Evolutionary conservation across 352 stramenopile species (phyloP).

Genomic region (Paralagenidium karlingii): DNA sequence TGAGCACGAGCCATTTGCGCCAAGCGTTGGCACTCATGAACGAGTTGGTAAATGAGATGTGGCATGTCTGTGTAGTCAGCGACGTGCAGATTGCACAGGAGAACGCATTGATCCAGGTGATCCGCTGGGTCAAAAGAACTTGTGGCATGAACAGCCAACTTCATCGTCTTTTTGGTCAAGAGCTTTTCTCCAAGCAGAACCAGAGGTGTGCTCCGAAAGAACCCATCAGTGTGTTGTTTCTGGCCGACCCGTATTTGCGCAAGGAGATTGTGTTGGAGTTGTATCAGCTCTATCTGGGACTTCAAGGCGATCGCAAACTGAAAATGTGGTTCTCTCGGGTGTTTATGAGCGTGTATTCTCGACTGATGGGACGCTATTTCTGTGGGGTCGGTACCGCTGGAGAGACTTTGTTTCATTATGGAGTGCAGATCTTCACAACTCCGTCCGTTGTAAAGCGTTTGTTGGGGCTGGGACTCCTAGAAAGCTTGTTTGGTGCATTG

Average conservation of each 20-base stretch:
- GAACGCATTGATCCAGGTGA: conserved; percentile 36
- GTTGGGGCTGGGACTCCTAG: conserved; percentile 38
- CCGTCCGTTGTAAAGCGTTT: conserved; percentile 76
- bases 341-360: conserved; percentile 77
- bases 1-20: conserved; percentile 27
- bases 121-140: conserved; percentile 67
- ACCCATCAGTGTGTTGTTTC: conserved; percentile 83
- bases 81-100: conserved; percentile 63
- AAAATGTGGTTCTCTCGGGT: conserved; percentile 89
- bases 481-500: conserved; percentile 69
- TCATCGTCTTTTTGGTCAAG: conserved; percentile 49
- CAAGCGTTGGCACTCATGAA: conserved; percentile 65
- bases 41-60: conserved; percentile 62
- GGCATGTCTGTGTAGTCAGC: conserved; percentile 73
- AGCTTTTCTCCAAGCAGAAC: conserved; percentile 39
- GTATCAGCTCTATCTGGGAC: conserved; percentile 90
- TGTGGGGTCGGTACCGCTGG: conserved; percentile 81
- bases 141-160: conserved; percentile 44
- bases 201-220: conserved; percentile 26
- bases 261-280: conserved; percentile 86
- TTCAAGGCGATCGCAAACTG: conserved; percentile 90
- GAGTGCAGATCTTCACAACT: conserved; percentile 91
- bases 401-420: conserved; percentile 85
- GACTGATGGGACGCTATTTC: conserved; percentile 82
- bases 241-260: conserved; percentile 91